These are phyloP conservation scores for Dissophora ornata DNA, from an alignment of 192 early-diverging fungal genomes.

Conservation along the genomic window DNA sequence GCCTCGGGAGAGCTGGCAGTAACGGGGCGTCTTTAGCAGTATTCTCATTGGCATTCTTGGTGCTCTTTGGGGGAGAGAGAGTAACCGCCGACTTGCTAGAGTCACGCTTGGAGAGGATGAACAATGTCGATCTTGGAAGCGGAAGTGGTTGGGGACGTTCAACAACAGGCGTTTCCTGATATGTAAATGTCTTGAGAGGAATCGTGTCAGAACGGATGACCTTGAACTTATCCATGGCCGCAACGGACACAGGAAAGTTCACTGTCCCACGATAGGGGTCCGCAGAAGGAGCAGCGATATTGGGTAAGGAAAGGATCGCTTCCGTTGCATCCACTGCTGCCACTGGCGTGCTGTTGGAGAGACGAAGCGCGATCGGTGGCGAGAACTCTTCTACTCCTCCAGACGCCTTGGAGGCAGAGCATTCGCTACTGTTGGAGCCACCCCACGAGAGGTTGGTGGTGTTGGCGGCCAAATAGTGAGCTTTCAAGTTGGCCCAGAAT, in stretches of 20 bases:
- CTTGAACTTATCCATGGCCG: conserved; percentile 49
- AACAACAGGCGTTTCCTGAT: conserved; percentile 49
- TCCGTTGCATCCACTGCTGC: conserved; percentile 37
- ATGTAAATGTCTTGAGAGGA: conserved; percentile 48
- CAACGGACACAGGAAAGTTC: conserved; percentile 39
- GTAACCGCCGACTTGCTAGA: neutral
- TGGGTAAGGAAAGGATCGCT: conserved; percentile 36
- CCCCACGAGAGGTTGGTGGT: conserved; percentile 33
- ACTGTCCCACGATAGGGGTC: conserved; percentile 24
- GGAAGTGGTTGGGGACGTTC: conserved; percentile 23
- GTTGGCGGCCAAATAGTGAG: conserved; percentile 33
- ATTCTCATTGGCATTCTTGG: neutral
- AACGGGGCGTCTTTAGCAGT: conserved; percentile 4
- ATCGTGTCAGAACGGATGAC: conserved; percentile 40
- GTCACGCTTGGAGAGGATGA: neutral
- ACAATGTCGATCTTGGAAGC: conserved; percentile 9
- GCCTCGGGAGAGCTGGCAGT: conserved; percentile 36
- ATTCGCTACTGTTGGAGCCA: neutral
- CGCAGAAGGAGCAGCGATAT: conserved; percentile 26
- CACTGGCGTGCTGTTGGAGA: conserved; percentile 29
- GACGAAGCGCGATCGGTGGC: conserved; percentile 33
- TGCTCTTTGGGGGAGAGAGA: conserved; percentile 23
- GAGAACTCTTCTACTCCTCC: conserved; percentile 24
- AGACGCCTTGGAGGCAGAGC: neutral
- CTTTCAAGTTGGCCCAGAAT: conserved; percentile 51